Evolutionary conservation across 2,329 filamentous ascomycete genomes (phyloP).

Genomic region (Eutypa lata): DNA sequence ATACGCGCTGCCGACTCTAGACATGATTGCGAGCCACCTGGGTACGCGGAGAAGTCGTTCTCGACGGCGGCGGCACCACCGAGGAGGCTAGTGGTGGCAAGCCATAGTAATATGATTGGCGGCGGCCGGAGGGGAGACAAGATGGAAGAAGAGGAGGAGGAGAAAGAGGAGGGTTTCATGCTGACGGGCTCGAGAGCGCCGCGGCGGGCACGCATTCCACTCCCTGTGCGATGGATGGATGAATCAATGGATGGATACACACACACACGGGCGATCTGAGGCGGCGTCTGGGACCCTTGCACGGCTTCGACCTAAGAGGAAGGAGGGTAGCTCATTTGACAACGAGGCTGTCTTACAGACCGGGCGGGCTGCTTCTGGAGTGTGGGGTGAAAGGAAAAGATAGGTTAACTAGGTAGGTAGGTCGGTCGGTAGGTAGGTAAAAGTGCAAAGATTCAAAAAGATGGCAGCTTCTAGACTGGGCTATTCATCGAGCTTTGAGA

Average conservation of each 20-base stretch:
- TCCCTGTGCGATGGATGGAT: too few species aligned
- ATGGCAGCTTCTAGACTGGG: too few species aligned
- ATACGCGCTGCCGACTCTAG: constrained; percentile 37
- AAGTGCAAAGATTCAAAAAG: too few species aligned
- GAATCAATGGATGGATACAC: too few species aligned
- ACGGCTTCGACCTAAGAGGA: not conserved
- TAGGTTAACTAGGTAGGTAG: too few species aligned
- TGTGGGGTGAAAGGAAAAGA: too few species aligned
- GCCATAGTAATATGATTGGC: not conserved
- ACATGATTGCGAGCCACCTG: constrained; percentile 38
- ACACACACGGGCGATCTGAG: too few species aligned
- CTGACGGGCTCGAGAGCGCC: not conserved
- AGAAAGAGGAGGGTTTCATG: not conserved
- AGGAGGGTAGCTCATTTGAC: not conserved
- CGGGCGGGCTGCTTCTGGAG: too few species aligned
- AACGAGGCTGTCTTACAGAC: not conserved
- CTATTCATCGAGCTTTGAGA: too few species aligned
- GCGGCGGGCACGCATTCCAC: not conserved
- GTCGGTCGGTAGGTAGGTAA: too few species aligned
- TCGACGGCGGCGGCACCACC: constrained; percentile 18
- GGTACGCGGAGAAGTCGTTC: constrained; percentile 44
- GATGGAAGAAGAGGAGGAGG: too few species aligned
- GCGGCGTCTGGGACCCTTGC: not conserved
- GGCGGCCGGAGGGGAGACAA: not conserved
- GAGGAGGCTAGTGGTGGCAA: not conserved